Conservation (phyloP, 2,329 filamentous ascomycete species). For the Plectosphaerella cucumerina region DNA sequence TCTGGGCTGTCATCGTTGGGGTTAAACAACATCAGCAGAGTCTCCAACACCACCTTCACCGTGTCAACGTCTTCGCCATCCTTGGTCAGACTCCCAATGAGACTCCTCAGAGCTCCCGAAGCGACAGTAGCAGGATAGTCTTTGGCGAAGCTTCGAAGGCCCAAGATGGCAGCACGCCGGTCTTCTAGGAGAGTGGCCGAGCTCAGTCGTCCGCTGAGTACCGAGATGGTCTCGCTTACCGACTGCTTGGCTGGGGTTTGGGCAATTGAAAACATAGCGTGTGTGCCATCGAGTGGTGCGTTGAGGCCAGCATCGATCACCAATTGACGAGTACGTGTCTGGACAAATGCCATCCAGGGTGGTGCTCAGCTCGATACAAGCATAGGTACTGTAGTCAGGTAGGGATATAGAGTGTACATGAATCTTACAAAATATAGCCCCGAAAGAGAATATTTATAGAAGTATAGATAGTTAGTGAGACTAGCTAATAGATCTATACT, state of each 20-base stretch:
- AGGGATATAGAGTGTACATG: too few species aligned
- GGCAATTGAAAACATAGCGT: constrained; percentile 58
- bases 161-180: constrained; percentile 85
- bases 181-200: constrained; percentile 93
- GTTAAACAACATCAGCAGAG: constrained; percentile 85
- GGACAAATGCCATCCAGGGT: too few species aligned
- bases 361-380: too few species aligned
- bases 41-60: constrained; percentile 91
- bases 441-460: too few species aligned
- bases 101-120: constrained; percentile 81
- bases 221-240: constrained; percentile 88
- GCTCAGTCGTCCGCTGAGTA: constrained; percentile 79
- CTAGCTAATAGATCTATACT: too few species aligned
- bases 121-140: constrained; percentile 94
- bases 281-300: constrained; percentile 6
- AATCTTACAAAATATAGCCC: too few species aligned
- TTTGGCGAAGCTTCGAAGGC: constrained; percentile 92
- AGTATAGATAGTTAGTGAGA: too few species aligned
- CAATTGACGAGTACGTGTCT: too few species aligned
- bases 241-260: constrained; percentile 90
- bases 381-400: too few species aligned
- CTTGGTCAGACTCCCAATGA: constrained; percentile 80
- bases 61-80: constrained; percentile 96
- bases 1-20: constrained; percentile 72
- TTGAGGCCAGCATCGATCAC: too few species aligned